Evolutionary conservation across 345 rosid species (phyloP).

Genomic region (Dovyalis caffra): DNA sequence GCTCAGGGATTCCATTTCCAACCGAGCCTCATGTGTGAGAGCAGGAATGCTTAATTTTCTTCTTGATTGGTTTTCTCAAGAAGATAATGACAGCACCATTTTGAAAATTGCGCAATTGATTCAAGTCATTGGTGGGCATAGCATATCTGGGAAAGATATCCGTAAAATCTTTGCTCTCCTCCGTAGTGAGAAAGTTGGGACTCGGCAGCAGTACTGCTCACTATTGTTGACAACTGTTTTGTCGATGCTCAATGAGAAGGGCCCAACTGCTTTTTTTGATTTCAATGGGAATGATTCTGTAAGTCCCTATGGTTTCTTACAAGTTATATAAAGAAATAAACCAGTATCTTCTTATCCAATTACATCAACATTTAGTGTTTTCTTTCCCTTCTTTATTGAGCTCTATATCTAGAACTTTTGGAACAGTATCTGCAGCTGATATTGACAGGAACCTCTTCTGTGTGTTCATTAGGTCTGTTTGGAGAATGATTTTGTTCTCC

Average conservation of each 20-base stretch:
- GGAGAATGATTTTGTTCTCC: no score
- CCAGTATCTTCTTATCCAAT: background rate
- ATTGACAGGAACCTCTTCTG: no score
- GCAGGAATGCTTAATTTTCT: slow-evolving; percentile 94
- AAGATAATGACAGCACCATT: slow-evolving; percentile 64
- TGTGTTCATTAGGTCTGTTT: no score
- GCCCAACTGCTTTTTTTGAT: slow-evolving; percentile 92
- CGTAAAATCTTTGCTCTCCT: slow-evolving; percentile 94
- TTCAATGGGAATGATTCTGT: slow-evolving; percentile 87
- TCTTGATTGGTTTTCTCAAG: slow-evolving; percentile 92
- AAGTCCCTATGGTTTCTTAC: slow-evolving; percentile 36
- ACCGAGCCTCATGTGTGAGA: slow-evolving; percentile 83
- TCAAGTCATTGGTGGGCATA: slow-evolving; percentile 94
- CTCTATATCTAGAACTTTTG: no score
- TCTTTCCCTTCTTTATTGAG: no score
- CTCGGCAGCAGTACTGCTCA: slow-evolving; percentile 75
- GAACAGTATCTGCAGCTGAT: no score
- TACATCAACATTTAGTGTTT: no score
- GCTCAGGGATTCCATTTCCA: slow-evolving; percentile 86
- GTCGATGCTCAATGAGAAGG: slow-evolving; percentile 96
- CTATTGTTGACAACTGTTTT: slow-evolving; percentile 69
- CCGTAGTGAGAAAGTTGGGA: slow-evolving; percentile 88
- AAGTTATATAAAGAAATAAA: background rate
- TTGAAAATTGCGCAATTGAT: slow-evolving; percentile 81
- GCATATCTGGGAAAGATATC: slow-evolving; percentile 97